Evolutionary conservation across 257 asterid species (phyloP).

Genomic region (Rehmannia glutinosa): DNA sequence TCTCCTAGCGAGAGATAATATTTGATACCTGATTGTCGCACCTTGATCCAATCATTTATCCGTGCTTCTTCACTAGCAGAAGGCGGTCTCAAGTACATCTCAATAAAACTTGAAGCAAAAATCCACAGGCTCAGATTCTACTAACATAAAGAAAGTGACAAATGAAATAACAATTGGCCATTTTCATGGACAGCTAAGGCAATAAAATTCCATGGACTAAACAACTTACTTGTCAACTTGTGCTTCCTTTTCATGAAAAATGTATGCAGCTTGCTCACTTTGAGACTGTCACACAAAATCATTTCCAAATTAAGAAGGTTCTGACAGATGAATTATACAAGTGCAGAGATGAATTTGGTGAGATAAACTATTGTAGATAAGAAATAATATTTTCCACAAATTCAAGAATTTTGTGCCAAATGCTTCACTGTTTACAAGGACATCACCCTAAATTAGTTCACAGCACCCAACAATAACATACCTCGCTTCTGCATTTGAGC

Average conservation of each 20-base stretch:
- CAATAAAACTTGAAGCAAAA: conserved; percentile 82
- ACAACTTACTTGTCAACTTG: conserved; percentile 78
- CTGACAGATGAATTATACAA: neutral
- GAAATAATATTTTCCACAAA: neutral
- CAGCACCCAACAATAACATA: conserved; percentile 24
- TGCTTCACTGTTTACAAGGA: neutral
- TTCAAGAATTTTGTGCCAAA: neutral
- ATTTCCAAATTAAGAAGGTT: conserved; percentile 16
- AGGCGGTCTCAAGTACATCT: conserved; percentile 99
- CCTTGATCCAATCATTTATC: conserved; percentile 99
- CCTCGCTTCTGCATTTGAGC: conserved; percentile 95
- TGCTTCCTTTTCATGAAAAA: conserved; percentile 76
- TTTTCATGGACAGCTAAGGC: conserved; percentile 20
- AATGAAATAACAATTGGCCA: conserved; percentile 33
- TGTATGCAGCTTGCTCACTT: conserved; percentile 43
- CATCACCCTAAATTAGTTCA: neutral
- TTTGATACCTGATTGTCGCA: conserved; percentile 95
- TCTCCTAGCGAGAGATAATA: conserved; percentile 94
- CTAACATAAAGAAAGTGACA: conserved; percentile 32
- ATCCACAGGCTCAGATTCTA: conserved; percentile 44
- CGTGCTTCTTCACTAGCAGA: conserved; percentile 96
- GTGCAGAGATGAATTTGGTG: neutral
- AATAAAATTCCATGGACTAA: conserved; percentile 12
- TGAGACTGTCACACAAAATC: conserved; percentile 43
- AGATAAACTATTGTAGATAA: too few species aligned